A percentile compares a stretch with the other conserved stretches of the same genome.
These are phyloP conservation scores for Vigna mungo DNA, from an alignment of 306 rosid species.

Conservation along the genomic window DNA sequence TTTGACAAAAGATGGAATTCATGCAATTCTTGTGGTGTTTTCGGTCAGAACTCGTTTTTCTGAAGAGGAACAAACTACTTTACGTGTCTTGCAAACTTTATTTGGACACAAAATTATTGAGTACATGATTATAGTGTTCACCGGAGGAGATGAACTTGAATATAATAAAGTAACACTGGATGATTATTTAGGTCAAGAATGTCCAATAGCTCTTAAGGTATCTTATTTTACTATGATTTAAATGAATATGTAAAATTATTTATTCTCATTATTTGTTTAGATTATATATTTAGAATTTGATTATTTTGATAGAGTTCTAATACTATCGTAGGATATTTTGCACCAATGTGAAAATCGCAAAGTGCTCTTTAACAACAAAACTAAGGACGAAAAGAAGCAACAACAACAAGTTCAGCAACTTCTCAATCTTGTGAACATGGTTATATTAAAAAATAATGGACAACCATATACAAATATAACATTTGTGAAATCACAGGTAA, in stretches of 20 bases:
- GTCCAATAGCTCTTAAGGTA: background rate
- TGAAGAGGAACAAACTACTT: background rate
- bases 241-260: no score
- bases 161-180: background rate
- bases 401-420: background rate
- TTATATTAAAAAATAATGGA: background rate
- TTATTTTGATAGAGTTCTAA: background rate
- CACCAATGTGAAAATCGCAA: background rate
- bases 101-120: background rate
- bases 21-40: background rate
- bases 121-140: no score
- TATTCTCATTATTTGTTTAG: no score
- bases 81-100: background rate
- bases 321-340: background rate
- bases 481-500: background rate
- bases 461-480: background rate
- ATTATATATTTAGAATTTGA: no score
- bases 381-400: background rate
- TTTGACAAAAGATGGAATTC: background rate
- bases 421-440: background rate
- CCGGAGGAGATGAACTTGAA: background rate
- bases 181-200: background rate
- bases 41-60: conserved; percentile 34
- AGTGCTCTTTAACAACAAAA: background rate
- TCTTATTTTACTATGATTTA: no score